Evolutionary conservation across 116 monocot species (phyloP).

Genomic region (Cymodocea nodosa): DNA sequence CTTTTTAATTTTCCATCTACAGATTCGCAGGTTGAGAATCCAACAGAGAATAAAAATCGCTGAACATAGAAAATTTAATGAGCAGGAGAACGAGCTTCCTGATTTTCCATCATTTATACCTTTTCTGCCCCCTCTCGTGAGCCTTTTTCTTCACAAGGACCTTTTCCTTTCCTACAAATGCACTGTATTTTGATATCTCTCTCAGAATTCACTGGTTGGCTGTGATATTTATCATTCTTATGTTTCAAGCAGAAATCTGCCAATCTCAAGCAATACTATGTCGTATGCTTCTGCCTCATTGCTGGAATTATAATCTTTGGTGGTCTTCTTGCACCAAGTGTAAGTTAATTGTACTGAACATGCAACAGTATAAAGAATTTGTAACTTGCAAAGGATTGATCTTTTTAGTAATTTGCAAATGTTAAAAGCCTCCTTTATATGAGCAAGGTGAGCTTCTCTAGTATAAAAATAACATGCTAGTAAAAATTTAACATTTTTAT

Average conservation of each 20-base stretch:
- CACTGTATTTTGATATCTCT: not conserved
- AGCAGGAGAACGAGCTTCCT: conserved; percentile 81
- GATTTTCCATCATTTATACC: conserved; percentile 99
- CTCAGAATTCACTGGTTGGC: not conserved
- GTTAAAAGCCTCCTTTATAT: no score
- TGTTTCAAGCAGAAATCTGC: conserved; percentile 59
- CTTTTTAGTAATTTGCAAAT: no score
- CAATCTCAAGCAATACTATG: conserved; percentile 88
- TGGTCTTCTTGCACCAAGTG: conserved; percentile 93
- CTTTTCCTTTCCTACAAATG: conserved; percentile 2
- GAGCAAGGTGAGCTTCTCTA: no score
- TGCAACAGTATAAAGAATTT: no score
- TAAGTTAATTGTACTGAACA: conserved; percentile 21
- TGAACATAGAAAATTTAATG: conserved; percentile 72
- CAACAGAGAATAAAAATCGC: conserved; percentile 90
- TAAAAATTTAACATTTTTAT: no score
- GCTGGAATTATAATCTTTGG: conserved; percentile 82
- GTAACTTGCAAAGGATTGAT: no score
- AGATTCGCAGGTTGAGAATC: conserved; percentile 95
- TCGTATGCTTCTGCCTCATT: conserved; percentile 72
- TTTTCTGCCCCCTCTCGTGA: conserved; percentile 89
- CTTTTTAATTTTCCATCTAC: not conserved
- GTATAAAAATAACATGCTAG: no score
- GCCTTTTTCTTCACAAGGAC: not conserved
- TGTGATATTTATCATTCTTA: not conserved